A percentile compares a stretch with the other conserved stretches of the same genome.
These are phyloP conservation scores for Teratosphaeria nubilosa DNA, from an alignment of 2,329 filamentous ascomycete genomes.

Conservation along the genomic window DNA sequence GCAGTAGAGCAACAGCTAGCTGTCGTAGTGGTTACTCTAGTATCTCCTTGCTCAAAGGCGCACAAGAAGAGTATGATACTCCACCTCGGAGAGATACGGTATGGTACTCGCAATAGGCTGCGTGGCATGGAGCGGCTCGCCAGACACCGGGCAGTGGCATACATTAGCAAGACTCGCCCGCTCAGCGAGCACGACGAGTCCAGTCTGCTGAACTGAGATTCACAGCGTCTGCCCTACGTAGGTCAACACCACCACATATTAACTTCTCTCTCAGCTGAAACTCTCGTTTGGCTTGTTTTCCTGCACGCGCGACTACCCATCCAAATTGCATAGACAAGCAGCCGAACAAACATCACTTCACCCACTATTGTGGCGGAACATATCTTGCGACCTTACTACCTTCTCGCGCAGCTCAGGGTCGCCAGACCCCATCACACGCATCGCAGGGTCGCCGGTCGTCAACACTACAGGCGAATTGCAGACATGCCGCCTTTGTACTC, in stretches of 20 bases:
- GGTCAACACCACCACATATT: background rate
- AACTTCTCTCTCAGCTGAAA: background rate
- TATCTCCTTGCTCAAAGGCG: background rate
- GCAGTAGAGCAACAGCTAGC: background rate
- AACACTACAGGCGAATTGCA: background rate
- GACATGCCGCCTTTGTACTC: background rate
- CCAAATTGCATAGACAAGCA: background rate
- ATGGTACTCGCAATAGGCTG: too few species aligned
- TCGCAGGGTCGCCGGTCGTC: background rate
- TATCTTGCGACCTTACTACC: background rate
- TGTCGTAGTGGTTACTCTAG: background rate
- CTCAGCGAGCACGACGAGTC: background rate
- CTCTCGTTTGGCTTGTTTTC: background rate
- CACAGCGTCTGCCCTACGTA: background rate
- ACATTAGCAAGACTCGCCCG: too few species aligned
- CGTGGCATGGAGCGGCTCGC: too few species aligned
- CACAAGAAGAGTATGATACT: background rate
- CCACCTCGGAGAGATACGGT: background rate
- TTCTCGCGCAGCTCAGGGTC: background rate
- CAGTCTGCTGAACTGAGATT: background rate
- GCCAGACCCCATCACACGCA: background rate
- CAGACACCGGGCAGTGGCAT: too few species aligned
- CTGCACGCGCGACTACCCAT: background rate
- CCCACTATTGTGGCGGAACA: too few species aligned
- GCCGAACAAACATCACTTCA: background rate